These are phyloP conservation scores for Aspergillus sparsus DNA, from an alignment of 495 filamentous ascomycete species.

Conservation along the genomic window DNA sequence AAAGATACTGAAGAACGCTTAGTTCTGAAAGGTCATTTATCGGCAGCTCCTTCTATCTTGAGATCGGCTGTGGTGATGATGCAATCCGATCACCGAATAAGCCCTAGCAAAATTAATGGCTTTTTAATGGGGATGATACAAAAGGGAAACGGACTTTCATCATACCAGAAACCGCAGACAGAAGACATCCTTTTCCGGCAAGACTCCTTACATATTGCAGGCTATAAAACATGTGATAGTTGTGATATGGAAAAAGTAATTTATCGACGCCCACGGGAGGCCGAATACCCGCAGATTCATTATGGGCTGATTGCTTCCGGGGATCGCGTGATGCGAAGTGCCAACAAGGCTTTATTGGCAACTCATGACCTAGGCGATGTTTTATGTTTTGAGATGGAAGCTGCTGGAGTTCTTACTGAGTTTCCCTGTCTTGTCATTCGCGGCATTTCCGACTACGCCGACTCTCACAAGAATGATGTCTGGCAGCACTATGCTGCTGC, in stretches of 20 bases:
- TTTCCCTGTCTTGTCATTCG: neutral
- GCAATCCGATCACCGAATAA: neutral
- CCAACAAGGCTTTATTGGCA: neutral
- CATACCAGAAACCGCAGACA: conserved; percentile 3
- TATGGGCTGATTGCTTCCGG: conserved; percentile 14
- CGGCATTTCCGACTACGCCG: neutral
- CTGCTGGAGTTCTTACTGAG: too few species aligned
- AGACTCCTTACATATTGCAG: neutral
- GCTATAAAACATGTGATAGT: neutral
- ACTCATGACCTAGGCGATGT: neutral
- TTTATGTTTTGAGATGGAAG: conserved; percentile 1
- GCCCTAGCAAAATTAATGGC: neutral
- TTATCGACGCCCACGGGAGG: neutral
- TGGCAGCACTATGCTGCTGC: neutral
- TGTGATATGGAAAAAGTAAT: conserved; percentile 1
- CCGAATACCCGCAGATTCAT: neutral
- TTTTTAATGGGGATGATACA: neutral
- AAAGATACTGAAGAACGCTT: conserved; percentile 3
- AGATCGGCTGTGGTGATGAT: neutral
- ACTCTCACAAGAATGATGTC: neutral
- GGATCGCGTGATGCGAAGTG: neutral
- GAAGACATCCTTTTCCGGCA: neutral
- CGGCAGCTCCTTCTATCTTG: neutral
- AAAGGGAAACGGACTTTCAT: neutral
- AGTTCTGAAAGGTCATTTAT: neutral